Base-by-base conservation (phyloP, 345 rosid species). In the Salix arbutifolia region DNA sequence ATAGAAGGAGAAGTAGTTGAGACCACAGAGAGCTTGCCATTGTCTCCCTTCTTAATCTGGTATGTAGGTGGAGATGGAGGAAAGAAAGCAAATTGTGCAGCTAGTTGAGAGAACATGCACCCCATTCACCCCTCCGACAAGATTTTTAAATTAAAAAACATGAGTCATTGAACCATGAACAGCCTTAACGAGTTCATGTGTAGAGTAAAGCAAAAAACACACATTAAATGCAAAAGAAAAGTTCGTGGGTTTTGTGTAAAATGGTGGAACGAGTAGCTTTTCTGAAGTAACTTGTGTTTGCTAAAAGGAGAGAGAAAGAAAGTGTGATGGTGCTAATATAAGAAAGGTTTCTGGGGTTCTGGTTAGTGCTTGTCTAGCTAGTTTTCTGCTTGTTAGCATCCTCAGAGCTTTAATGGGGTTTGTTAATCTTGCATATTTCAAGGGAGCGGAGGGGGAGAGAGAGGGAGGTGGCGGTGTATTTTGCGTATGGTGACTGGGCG, bases 61-160 rank as follows among this genome's bases (percentile, higher is more conserved):
- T 96, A 96, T 1, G 99, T 96, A 0, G 99, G 89, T 73, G 99
- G 99, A 50, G 98, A 88, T 26, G 99, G 98, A 71, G 99, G 97
- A 78, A 96, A 96, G 82, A 96, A 96, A 23, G 98, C 99, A 81
- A 96, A 96, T 72, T 94, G 92, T 37, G 98, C 91, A 78, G 99
- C 99, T 79, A 96, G 85, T 68, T 90, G 91, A 88, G 99, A 96
- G 75, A 91, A 82, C 87, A 84, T 84, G 87, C 98, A 96, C 85
- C 99, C 99, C 99, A 96, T 96, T 87, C 82, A 79, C 76, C 80
- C 78, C 28, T 31, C 79, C 83, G 66, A 50, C 65, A 65, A 75
- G 6, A 31, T 44, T 46, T 42, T 61, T 28, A 14, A 64, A 33
- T 42, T 7, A 31, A 28, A n/a, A 67, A 31, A 28, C 19, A 26